phyloP scores from a whole-genome alignment of 2,329 filamentous ascomycete species.

The Colletotrichum sp. region DNA sequence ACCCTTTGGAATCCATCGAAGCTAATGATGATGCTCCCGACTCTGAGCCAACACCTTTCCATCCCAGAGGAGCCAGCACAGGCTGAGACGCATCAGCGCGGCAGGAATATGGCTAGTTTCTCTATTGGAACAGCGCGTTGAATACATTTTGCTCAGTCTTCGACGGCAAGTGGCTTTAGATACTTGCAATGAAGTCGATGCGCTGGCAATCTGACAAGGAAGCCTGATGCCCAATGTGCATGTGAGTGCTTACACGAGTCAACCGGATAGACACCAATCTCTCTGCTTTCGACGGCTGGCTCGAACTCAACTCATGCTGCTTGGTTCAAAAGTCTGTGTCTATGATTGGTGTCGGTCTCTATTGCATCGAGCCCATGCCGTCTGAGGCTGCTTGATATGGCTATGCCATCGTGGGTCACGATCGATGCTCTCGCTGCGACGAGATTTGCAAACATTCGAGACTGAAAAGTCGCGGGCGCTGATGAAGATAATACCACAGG shows the following conservation, averaged over 20 bases:
- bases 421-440: too few species aligned
- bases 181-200: neutral
- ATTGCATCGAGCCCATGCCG: too few species aligned
- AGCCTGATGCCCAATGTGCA: neutral
- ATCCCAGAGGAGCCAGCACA: neutral
- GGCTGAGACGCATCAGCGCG: neutral
- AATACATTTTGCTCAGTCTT: neutral
- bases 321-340: neutral
- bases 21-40: neutral
- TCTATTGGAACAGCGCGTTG: neutral
- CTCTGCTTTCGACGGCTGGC: too few species aligned
- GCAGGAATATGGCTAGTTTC: neutral
- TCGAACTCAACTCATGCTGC: neutral
- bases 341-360: too few species aligned
- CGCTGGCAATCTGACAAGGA: neutral
- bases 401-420: too few species aligned
- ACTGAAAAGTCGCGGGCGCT: too few species aligned
- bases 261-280: neutral
- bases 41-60: neutral
- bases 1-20: neutral
- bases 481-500: too few species aligned
- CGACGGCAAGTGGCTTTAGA: neutral
- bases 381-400: too few species aligned
- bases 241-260: neutral
- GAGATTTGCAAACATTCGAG: too few species aligned